These are phyloP conservation scores for Rhizophlyctis rosea DNA, from an alignment of 192 early-diverging fungal species.

Conservation along the genomic window DNA sequence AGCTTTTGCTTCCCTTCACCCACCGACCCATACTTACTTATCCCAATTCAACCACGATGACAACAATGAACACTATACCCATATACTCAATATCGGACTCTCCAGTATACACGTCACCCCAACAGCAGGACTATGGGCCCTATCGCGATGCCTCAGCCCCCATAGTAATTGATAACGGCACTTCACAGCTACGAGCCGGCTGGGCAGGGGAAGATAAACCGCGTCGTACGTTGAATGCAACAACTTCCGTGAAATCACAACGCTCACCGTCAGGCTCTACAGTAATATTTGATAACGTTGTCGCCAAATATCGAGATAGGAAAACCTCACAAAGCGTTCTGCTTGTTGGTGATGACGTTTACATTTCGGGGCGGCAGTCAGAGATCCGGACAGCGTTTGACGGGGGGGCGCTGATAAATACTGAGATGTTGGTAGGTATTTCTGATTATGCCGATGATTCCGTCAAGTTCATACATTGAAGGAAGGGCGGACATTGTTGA, in stretches of 20 bases:
- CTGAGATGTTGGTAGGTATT: constrained; percentile 67
- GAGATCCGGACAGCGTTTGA: constrained; percentile 66
- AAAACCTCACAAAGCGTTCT: constrained; percentile 40
- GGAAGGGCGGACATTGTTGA: constrained; percentile 19
- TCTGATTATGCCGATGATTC: not conserved
- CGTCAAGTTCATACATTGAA: constrained; percentile 15
- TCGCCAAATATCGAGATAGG: constrained; percentile 64
- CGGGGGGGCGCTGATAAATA: constrained; percentile 62
- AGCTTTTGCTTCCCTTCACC: too few species aligned
- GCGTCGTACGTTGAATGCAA: constrained; percentile 38
- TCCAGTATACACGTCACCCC: too few species aligned
- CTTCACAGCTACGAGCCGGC: constrained; percentile 75
- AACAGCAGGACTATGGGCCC: constrained; percentile 6
- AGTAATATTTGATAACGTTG: constrained; percentile 73
- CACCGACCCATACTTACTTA: too few species aligned
- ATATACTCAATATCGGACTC: too few species aligned
- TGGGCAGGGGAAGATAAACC: constrained; percentile 69
- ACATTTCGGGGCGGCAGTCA: constrained; percentile 43
- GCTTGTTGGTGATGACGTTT: constrained; percentile 68
- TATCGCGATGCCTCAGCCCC: constrained; percentile 32
- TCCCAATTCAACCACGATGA: too few species aligned
- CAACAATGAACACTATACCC: too few species aligned
- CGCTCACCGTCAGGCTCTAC: constrained; percentile 1
- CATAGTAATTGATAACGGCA: constrained; percentile 73
- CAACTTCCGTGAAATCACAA: not conserved